A percentile compares a stretch with the other conserved stretches of the same genome.
Evolutionary conservation across 2,329 filamentous ascomycete genomes (phyloP).

Genomic region (Scedosporium dehoogii): DNA sequence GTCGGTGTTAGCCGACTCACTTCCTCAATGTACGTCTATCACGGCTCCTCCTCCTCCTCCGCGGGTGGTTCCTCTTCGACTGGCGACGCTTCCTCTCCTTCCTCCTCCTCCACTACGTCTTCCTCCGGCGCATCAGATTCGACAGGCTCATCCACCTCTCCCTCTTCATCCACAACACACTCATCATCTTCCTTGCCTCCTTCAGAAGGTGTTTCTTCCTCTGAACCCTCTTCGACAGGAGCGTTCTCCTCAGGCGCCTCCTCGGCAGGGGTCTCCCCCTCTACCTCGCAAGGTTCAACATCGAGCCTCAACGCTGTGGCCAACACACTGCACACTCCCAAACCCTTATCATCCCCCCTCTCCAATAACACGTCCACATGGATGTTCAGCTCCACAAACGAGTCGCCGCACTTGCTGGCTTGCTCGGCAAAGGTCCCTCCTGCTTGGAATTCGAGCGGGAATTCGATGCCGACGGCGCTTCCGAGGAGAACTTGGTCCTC

Average conservation of each 20-base stretch:
- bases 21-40: background rate
- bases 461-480: conserved; percentile 1
- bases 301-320: conserved; percentile 1
- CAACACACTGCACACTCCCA: background rate
- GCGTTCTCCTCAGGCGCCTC: background rate
- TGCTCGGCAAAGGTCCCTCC: background rate
- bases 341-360: background rate
- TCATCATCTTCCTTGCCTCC: background rate
- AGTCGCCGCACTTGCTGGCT: background rate
- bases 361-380: background rate
- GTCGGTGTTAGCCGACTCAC: background rate
- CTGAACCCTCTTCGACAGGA: background rate
- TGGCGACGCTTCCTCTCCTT: background rate
- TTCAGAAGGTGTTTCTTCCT: background rate
- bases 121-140: background rate
- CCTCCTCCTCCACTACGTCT: background rate
- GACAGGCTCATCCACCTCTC: background rate
- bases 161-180: background rate
- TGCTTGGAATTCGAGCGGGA: background rate
- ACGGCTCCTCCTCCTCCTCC: background rate
- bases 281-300: background rate
- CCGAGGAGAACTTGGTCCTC: conserved; percentile 2
- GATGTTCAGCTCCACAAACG: background rate
- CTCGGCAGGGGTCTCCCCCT: background rate
- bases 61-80: background rate